Base-by-base conservation (phyloP, 2,329 filamentous ascomycete species). In the Daldinia sp. region DNA sequence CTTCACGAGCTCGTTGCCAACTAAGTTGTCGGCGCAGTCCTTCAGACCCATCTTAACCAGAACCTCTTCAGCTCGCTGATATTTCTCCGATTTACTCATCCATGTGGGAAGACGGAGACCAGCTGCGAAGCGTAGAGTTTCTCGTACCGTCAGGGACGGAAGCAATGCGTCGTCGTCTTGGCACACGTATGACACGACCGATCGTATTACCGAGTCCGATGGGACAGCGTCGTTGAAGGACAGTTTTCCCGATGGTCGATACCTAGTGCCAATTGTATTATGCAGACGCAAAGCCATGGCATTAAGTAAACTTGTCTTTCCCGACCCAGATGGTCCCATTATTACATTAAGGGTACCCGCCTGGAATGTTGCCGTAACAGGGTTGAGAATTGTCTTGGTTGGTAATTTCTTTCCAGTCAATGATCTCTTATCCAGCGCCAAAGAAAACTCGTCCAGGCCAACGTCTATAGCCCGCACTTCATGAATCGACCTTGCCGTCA, bases 281-380 rank as follows among this genome's bases (percentile, higher is more conserved):
- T 88, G 87, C 4, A 94, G 80, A 15, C 92, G 84, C 2, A 89
- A 81, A 0, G 92, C 90, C 86, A 94, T 91, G 1, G 89, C 85
- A 74, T 93, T 93, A 10, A 94, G 82, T 0, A 93, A 81, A 0
- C 90, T 92, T 0, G 91, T 93, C 78, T 94, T 94, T 0, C 92
- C 92, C 51, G 88, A 91, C 0, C 92, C 92, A 0, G 91, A 93
- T 0, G 92, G 92, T 0, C 92, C 92, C 91, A 94, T 93, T 70
- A 94, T 92, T 26, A 93, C 86, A 69, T 94, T 94, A 13, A 94
- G 76, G 13, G 86, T 82, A 0, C 91, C 91, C 0, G 92, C 87
- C 53, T 88, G 84, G 71, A 94, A 94, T 0, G 86, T 88, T 0
- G 90, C 83, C 1, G 85, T 89, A 12, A 94, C 84, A 0, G 90